Conservation (phyloP, 768 basidiomycete species). For the Mycena latifolia region DNA sequence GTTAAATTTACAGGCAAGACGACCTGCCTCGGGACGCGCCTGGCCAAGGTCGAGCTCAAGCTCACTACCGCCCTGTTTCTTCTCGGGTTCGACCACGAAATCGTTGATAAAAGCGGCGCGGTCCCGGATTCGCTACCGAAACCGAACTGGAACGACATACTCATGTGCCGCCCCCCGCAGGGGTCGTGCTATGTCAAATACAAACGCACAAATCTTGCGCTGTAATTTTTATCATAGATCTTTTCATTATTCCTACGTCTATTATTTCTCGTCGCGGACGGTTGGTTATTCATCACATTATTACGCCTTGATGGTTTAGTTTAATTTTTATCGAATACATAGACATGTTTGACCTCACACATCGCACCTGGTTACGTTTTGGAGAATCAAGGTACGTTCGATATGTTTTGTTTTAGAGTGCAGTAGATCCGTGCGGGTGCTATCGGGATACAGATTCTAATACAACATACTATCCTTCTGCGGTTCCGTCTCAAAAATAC, state of each 20-base stretch:
- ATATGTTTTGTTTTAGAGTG: no score
- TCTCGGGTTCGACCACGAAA: conserved; percentile 69
- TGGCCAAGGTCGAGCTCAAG: conserved; percentile 82
- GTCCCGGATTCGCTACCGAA: conserved; percentile 58
- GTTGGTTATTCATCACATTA: conserved; percentile 29
- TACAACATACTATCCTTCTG: no score
- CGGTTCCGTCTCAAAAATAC: no score
- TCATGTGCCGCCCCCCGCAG: conserved; percentile 72
- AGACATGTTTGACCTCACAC: neutral
- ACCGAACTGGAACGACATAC: conserved; percentile 86
- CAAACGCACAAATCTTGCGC: conserved; percentile 28
- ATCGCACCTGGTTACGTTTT: no score
- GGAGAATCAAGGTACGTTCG: neutral
- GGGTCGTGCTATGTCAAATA: conserved; percentile 69
- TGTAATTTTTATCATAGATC: conserved; percentile 10
- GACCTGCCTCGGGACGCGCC: conserved; percentile 77
- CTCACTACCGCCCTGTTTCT: conserved; percentile 77
- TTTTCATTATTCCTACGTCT: conserved; percentile 30
- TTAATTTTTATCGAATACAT: conserved; percentile 8
- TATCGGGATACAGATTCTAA: no score
- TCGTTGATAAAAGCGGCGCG: conserved; percentile 67
- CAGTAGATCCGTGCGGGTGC: no score
- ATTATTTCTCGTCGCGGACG: conserved; percentile 9
- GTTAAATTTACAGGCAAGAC: conserved; percentile 66
- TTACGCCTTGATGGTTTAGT: conserved; percentile 24